These are phyloP conservation scores for Tetrapisispora fleetii DNA, from an alignment of 805 yeast genomes.

Conservation along the genomic window DNA sequence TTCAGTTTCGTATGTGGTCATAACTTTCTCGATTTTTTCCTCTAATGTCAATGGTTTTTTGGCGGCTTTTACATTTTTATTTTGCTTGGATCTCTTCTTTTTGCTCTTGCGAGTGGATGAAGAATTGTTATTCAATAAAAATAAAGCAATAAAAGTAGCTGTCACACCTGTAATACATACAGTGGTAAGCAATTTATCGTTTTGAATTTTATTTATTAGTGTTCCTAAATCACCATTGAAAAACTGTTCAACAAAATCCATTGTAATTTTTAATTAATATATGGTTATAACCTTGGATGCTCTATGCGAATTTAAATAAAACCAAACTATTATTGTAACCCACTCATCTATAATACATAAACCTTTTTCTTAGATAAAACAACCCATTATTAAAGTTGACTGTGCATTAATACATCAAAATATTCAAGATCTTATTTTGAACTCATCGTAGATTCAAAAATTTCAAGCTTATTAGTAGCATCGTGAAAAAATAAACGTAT, in stretches of 20 bases:
- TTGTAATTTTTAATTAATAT: too few species aligned
- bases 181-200: neutral
- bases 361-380: too few species aligned
- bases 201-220: neutral
- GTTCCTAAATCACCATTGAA: neutral
- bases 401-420: too few species aligned
- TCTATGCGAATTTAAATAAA: too few species aligned
- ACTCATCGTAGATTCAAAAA: too few species aligned
- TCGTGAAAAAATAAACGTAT: too few species aligned
- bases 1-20: conserved; percentile 18
- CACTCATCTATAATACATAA: too few species aligned
- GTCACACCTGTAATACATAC: conserved; percentile 2
- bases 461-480: too few species aligned
- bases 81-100: conserved; percentile 6
- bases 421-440: too few species aligned
- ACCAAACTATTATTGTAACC: too few species aligned
- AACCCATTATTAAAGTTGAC: too few species aligned
- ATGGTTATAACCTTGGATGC: too few species aligned
- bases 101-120: neutral
- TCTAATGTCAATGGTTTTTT: conserved; percentile 18
- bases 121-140: neutral
- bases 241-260: neutral
- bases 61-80: conserved; percentile 3
- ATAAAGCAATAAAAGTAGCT: conserved; percentile 1
- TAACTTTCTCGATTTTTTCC: conserved; percentile 20